These are phyloP conservation scores for Gossypium schwendimanii DNA, from an alignment of 441 rosid genomes.

Conservation along the genomic window DNA sequence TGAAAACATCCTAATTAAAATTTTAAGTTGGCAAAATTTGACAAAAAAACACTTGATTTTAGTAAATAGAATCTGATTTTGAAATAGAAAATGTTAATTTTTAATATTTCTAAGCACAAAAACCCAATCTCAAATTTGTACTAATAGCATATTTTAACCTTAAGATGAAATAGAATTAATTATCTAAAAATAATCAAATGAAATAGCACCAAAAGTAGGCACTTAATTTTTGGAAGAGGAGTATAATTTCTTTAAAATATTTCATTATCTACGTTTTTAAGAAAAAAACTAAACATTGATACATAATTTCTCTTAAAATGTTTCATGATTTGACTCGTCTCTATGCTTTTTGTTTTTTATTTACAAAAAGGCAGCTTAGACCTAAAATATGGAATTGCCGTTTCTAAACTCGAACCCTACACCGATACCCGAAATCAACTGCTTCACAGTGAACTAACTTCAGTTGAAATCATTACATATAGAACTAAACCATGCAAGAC, in stretches of 20 bases:
- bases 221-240: neutral
- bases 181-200: neutral
- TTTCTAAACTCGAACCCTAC: no score
- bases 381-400: no score
- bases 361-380: no score
- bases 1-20: no score
- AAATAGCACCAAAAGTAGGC: neutral
- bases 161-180: no score
- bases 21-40: no score
- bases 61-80: no score
- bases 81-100: no score
- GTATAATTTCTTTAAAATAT: neutral
- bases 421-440: conserved; percentile 10
- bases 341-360: neutral
- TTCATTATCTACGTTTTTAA: neutral
- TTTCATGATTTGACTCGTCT: neutral
- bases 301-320: neutral
- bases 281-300: neutral
- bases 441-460: conserved; percentile 36
- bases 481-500: conserved; percentile 35
- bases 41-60: no score
- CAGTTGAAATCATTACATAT: conserved; percentile 36
- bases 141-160: no score
- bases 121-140: no score
- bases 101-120: no score